phyloP scores from a whole-genome alignment of 768 basidiomycete species.

The Gloeopeniophorella convolvens region DNA sequence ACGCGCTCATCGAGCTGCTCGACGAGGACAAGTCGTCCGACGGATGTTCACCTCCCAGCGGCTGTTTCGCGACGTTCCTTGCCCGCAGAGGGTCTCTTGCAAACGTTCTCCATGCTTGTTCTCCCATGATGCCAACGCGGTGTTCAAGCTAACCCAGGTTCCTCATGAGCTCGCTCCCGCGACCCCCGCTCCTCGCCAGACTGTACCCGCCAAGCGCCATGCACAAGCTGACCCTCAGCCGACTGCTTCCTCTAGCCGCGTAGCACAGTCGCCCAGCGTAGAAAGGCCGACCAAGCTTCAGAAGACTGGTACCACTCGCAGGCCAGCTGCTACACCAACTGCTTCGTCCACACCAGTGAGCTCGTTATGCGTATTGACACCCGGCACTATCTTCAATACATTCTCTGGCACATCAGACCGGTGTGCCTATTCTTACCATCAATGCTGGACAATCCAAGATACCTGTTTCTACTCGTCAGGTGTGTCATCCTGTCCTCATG shows the following conservation, averaged over 20 bases:
- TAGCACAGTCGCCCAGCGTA: conserved; percentile 29
- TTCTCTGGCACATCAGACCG: conserved; percentile 34
- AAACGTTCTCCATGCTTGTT: conserved; percentile 52
- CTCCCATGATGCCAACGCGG: conserved; percentile 46
- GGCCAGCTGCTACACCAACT: conserved; percentile 39
- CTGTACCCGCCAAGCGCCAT: conserved; percentile 50
- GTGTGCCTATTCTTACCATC: conserved; percentile 58
- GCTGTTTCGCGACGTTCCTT: conserved; percentile 51
- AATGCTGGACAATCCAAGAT: conserved; percentile 67
- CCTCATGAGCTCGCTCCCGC: conserved; percentile 30
- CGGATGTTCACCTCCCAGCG: conserved; percentile 63
- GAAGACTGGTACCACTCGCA: conserved; percentile 40
- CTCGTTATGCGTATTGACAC: neutral
- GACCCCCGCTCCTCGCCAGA: conserved; percentile 8
- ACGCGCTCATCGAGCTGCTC: too few relatives aligned
- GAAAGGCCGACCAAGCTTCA: conserved; percentile 52
- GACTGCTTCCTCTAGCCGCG: conserved; percentile 2
- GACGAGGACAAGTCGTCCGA: too few relatives aligned
- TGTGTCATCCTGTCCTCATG: conserved; percentile 28
- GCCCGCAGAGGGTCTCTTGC: conserved; percentile 51
- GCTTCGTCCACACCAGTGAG: conserved; percentile 30
- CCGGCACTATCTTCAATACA: neutral
- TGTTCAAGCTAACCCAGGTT: conserved; percentile 33
- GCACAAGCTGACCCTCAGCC: conserved; percentile 13
- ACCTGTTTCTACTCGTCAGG: conserved; percentile 69